These are phyloP conservation scores for Euphorbia tirucalli DNA, from an alignment of 345 rosid genomes.

Conservation along the genomic window DNA sequence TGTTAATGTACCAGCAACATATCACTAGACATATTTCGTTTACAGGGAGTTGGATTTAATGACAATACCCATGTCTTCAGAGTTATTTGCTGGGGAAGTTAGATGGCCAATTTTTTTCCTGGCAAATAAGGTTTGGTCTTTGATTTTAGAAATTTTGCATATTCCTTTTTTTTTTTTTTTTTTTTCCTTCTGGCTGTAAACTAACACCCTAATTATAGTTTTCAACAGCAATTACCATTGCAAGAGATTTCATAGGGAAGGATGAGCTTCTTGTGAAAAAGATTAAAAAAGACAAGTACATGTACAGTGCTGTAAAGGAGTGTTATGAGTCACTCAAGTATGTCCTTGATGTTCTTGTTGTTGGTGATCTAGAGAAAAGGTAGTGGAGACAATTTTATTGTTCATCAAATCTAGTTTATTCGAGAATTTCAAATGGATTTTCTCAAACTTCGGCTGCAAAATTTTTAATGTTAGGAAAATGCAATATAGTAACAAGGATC, in stretches of 20 bases:
- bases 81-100: conserved; percentile 58
- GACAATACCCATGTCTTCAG: conserved; percentile 70
- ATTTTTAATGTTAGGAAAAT: conserved; percentile 9
- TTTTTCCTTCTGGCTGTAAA: conserved; percentile 29
- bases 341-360: conserved; percentile 78
- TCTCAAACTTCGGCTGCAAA: neutral
- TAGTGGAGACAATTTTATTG: conserved; percentile 20
- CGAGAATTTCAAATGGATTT: conserved; percentile 2
- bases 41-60: conserved; percentile 88
- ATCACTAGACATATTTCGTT: conserved; percentile 11
- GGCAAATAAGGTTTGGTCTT: conserved; percentile 67
- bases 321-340: conserved; percentile 80
- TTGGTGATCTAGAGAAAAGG: conserved; percentile 82
- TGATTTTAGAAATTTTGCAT: neutral
- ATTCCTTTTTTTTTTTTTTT: too few species aligned
- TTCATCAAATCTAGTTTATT: conserved; percentile 6
- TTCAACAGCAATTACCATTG: conserved; percentile 78
- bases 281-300: conserved; percentile 78
- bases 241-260: conserved; percentile 70
- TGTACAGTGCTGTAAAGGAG: conserved; percentile 80
- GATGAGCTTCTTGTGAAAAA: conserved; percentile 61
- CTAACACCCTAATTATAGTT: conserved; percentile 47
- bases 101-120: conserved; percentile 96
- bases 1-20: conserved; percentile 6
- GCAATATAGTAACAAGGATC: neutral